A percentile compares a stretch with the other conserved stretches of the same genome.
Evolutionary conservation across 2,329 filamentous ascomycete species (phyloP).

Genomic region (Proliferodiscus dingleyae): DNA sequence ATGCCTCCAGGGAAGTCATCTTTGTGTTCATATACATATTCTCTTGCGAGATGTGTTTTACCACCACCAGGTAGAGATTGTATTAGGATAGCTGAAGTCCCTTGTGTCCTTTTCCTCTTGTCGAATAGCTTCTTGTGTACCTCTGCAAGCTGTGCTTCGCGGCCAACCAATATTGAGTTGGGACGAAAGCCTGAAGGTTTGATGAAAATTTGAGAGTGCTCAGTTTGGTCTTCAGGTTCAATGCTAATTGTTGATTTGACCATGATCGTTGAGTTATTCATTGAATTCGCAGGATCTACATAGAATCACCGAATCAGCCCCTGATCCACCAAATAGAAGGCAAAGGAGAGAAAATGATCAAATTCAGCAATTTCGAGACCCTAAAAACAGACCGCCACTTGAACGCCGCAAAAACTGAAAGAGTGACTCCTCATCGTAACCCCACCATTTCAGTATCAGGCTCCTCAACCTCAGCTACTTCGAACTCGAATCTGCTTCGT

Average conservation of each 20-base stretch:
- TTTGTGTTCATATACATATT: constrained; percentile 60
- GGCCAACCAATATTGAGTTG: constrained; percentile 59
- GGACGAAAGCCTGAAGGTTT: constrained; percentile 55
- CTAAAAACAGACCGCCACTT: neutral
- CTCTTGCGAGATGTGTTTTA: constrained; percentile 63
- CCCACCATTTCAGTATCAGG: constrained; percentile 23
- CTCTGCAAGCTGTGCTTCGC: constrained; percentile 51
- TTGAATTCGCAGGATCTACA: constrained; percentile 29
- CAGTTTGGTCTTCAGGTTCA: constrained; percentile 18
- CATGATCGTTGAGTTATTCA: constrained; percentile 24
- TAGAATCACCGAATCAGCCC: constrained; percentile 29
- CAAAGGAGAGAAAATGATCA: constrained; percentile 2
- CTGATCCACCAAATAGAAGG: constrained; percentile 13
- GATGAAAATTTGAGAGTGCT: constrained; percentile 32
- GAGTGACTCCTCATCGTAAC: constrained; percentile 6
- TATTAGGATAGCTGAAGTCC: constrained; percentile 59
- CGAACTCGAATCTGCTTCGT: constrained; percentile 19
- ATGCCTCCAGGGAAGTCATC: constrained; percentile 59
- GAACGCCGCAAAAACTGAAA: constrained; percentile 1
- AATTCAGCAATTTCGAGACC: neutral
- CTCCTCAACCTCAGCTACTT: constrained; percentile 25
- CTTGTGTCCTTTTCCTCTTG: constrained; percentile 47
- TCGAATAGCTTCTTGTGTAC: constrained; percentile 58
- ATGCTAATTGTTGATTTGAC: constrained; percentile 21
- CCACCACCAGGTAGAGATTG: constrained; percentile 61